phyloP scores from a whole-genome alignment of 805 yeast genomes.

The Metschnikowia aberdeeniae region DNA sequence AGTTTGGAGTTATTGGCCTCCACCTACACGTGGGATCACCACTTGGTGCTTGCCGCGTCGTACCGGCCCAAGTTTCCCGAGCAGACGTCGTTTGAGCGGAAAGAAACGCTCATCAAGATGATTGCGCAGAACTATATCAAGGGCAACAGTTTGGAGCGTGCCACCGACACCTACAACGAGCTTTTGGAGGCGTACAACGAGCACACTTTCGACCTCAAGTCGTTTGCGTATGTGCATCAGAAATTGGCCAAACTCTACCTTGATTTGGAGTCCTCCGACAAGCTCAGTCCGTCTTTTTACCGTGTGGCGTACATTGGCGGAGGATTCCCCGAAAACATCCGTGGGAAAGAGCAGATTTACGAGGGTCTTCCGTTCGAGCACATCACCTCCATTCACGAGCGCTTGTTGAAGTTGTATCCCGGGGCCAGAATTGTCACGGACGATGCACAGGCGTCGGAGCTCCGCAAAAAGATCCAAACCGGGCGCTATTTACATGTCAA shows the following conservation, averaged over 20 bases:
- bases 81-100: conserved; percentile 76
- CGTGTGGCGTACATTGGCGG: conserved; percentile 76
- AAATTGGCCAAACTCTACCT: conserved; percentile 65
- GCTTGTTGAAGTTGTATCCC: conserved; percentile 70
- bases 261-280: conserved; percentile 63
- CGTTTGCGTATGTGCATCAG: conserved; percentile 67
- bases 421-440: conserved; percentile 70
- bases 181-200: conserved; percentile 70
- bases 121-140: conserved; percentile 66
- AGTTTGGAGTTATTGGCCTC: conserved; percentile 73
- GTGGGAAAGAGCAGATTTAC: conserved; percentile 74
- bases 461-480: conserved; percentile 49
- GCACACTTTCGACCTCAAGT: conserved; percentile 69
- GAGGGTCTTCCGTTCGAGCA: conserved; percentile 89
- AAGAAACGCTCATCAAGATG: conserved; percentile 63
- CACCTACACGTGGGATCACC: conserved; percentile 71
- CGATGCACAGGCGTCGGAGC: conserved; percentile 52
- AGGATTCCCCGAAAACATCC: conserved; percentile 75
- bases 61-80: conserved; percentile 70
- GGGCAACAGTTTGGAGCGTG: conserved; percentile 76
- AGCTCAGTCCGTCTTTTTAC: conserved; percentile 73
- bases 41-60: conserved; percentile 50
- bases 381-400: conserved; percentile 74
- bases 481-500: conserved; percentile 74
- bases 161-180: conserved; percentile 73